Conservation (phyloP, 2,329 filamentous ascomycete genomes). For the Botryotinia globosa region DNA sequence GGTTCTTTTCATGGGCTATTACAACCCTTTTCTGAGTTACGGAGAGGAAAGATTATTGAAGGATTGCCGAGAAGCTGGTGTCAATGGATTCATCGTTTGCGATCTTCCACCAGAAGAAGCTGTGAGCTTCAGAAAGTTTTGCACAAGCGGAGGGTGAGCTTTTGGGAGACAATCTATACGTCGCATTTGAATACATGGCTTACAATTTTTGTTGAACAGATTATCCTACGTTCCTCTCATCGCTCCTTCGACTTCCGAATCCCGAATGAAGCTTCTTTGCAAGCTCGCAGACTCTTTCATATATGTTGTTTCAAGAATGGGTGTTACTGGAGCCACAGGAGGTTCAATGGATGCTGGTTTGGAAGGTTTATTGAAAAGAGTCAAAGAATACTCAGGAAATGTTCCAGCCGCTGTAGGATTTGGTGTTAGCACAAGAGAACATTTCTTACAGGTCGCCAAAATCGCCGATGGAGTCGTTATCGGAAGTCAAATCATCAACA, state of each 20-base stretch:
- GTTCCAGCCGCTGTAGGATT: conserved; percentile 92
- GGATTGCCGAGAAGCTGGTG: conserved; percentile 78
- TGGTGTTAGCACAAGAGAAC: conserved; percentile 90
- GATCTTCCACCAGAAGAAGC: conserved; percentile 96
- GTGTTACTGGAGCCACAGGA: conserved; percentile 80
- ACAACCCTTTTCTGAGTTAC: conserved; percentile 92
- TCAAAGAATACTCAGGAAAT: conserved; percentile 89
- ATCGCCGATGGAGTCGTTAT: conserved; percentile 95
- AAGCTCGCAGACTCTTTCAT: conserved; percentile 97
- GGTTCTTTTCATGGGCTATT: conserved; percentile 96
- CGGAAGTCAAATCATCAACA: conserved; percentile 89
- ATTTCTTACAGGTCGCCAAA: conserved; percentile 80
- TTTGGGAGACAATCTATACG: background rate
- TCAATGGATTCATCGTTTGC: conserved; percentile 96
- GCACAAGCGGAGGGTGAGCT: conserved; percentile 68
- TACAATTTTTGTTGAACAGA: conserved; percentile 41
- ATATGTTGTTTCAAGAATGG: conserved; percentile 96
- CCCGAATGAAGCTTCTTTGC: conserved; percentile 93
- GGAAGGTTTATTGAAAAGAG: conserved; percentile 75
- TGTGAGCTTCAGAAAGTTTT: conserved; percentile 82
- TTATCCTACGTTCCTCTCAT: conserved; percentile 97
- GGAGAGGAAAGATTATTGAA: conserved; percentile 85
- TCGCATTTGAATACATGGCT: conserved; percentile 15
- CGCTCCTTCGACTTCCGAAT: conserved; percentile 86
- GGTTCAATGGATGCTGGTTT: conserved; percentile 79